Evolutionary conservation across 345 rosid genomes (phyloP), one percentile per base, ranked within the genome.

Genomic region (Mangifera indica): DNA sequence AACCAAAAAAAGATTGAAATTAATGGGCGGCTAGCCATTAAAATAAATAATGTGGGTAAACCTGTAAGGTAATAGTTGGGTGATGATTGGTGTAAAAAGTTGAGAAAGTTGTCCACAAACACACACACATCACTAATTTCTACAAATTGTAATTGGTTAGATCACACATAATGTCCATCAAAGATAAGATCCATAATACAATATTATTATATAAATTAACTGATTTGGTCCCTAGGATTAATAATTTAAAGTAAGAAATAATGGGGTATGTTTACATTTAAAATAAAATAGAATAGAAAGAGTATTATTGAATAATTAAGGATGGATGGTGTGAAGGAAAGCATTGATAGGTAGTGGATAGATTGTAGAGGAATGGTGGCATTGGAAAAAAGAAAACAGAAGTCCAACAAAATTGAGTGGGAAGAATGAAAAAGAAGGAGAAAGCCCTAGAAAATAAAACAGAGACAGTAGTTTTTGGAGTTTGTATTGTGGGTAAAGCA

Each of bases 261-360:
- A 66, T 17, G 46, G 59, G 60, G 71, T 32, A 26, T 67, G 70
- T 21, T 49, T 68, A 59, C 51, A 65, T 40, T 44, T 29, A 13
- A 49, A 60, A n/a, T 8, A 52, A 18, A 24, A 34, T 14, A 51
- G 21, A 52, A 34, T 25, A n/a, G n/a, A 9, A 9, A 26, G 17
- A 20, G 25, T 7, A 34, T 4, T 46, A 24, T 22, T 20, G 15
- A 25, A 11, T 14, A 45, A 5, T 21, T 2, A 62, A 74, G 78
- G 66, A 63, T 46, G 72, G 72, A 73, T 73, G 74, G 80, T 46
- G 78, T 67, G 85, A 78, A n/a, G n/a, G n/a, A n/a, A n/a, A n/a
- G n/a, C n/a, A n/a, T n/a, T n/a, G n/a, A n/a, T n/a, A n/a, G n/a
- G n/a, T n/a, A 69, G 83, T 83, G 86, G 85, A 83, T 69, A 52